Conservation (phyloP, 2,329 filamentous ascomycete species). For the Sporothrix curviconia region DNA sequence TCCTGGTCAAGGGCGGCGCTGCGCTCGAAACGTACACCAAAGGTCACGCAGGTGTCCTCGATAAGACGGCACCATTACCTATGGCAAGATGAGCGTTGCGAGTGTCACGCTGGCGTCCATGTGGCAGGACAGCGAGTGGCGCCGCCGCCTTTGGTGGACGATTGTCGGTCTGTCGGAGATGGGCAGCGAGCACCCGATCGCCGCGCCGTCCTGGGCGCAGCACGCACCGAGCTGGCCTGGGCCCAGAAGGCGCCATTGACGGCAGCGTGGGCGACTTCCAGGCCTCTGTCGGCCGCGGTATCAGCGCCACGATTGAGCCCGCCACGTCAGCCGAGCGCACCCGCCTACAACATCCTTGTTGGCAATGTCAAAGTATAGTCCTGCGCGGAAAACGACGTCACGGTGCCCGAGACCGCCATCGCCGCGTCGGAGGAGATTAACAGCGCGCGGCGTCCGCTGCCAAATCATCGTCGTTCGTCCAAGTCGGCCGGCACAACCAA, state of each 20-base stretch:
- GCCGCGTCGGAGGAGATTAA: conserved; percentile 57
- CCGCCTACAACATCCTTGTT: conserved; percentile 71
- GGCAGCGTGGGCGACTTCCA: conserved; percentile 82
- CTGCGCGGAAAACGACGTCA: conserved; percentile 64
- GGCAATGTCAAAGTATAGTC: conserved; percentile 77
- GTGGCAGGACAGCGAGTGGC: conserved; percentile 65
- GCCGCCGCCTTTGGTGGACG: conserved; percentile 84
- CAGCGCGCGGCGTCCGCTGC: conserved; percentile 28
- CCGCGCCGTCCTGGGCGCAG: conserved; percentile 71
- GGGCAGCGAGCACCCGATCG: conserved; percentile 92
- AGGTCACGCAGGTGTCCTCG: conserved; percentile 79
- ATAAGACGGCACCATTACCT: conserved; percentile 92
- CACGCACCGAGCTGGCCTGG: conserved; percentile 71
- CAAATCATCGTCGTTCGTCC: conserved; percentile 25
- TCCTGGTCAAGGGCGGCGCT: conserved; percentile 94
- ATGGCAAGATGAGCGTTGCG: conserved; percentile 91
- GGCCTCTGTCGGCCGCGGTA: conserved; percentile 75
- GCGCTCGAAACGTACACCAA: conserved; percentile 84
- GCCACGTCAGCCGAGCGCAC: conserved; percentile 58
- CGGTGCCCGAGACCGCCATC: conserved; percentile 57
- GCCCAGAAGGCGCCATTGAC: conserved; percentile 66
- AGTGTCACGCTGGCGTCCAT: conserved; percentile 56
- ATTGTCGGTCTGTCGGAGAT: conserved; percentile 91
- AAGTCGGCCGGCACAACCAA: conserved; percentile 68
- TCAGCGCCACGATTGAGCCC: conserved; percentile 76